phyloP scores from a whole-genome alignment of 441 rosid genomes.

The Flueggea neowawraea region DNA sequence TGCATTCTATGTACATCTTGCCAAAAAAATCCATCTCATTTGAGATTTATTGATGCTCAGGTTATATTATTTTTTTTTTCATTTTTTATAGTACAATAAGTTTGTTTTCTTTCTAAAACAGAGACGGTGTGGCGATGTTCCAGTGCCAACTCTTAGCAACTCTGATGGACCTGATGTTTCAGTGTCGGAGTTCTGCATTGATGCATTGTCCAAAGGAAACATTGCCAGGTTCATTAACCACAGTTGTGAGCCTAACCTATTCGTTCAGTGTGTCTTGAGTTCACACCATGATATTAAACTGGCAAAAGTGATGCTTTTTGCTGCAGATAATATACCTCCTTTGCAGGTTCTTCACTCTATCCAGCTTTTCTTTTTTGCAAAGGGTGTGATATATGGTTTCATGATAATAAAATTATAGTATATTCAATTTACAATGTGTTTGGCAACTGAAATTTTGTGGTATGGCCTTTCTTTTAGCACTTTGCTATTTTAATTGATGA shows the following conservation, averaged over 20 bases:
- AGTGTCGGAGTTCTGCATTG: conserved; percentile 84
- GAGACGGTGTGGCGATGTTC: conserved; percentile 52
- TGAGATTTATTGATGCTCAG: too few species aligned
- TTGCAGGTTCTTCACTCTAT: conserved; percentile 53
- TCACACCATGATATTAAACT: conserved; percentile 82
- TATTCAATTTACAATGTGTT: not conserved
- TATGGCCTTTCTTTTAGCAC: too few species aligned
- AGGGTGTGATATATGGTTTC: too few species aligned
- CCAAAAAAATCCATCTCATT: too few species aligned
- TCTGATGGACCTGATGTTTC: conserved; percentile 31
- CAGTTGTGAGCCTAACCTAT: conserved; percentile 95
- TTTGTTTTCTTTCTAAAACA: conserved; percentile 22
- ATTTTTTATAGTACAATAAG: not conserved
- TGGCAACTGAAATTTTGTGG: too few species aligned
- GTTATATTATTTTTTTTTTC: not conserved
- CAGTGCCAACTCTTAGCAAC: conserved; percentile 23
- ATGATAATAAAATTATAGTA: not conserved
- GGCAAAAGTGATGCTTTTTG: conserved; percentile 84
- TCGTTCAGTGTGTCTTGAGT: conserved; percentile 80
- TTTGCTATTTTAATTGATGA: too few species aligned
- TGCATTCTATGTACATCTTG: too few species aligned
- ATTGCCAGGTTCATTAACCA: conserved; percentile 89
- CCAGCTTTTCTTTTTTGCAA: not conserved
- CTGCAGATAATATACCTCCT: conserved; percentile 94
- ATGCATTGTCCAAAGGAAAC: conserved; percentile 80